Evolutionary conservation across 441 rosid species (phyloP), one percentile per base, ranked within the genome.

Genomic region (Euphorbia schlechtendalii): DNA sequence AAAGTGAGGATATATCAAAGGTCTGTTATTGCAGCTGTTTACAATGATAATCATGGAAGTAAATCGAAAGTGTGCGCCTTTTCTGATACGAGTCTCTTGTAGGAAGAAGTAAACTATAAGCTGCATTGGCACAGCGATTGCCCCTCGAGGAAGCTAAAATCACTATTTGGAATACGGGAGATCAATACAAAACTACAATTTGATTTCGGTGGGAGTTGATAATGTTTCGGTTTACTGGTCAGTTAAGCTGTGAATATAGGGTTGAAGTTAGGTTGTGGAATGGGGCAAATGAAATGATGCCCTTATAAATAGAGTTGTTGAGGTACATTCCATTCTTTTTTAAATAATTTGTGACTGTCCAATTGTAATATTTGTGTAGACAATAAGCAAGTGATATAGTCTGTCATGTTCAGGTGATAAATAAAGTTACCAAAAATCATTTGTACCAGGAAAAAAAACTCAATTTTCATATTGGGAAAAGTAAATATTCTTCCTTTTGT

Each of bases 221-320:
- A 18, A 22, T 62, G 56, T 49, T 24, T 61, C 55, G 13, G 8
- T 49, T 53, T 11, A 61, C 52, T 15, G 59, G 67, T 69, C 59
- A 62, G 49, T 66, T 70, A 67, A 69, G 67, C 71, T 45, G 69
- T 73, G 74, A 63, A 56, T 63, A 56, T 61, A 63, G 56, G 17
- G 60, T 67, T 69, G 68, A 70, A 66, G 67, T 56, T 65, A 62
- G 57, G 41, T 61, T 69, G 56, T 64, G 65, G 68, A 62, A 56
- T 51, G 81, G 77, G 77, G 80, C 68, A 75, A 51, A 57, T 59
- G 46, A 63, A 73, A 58, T 52, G 32, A 53, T 65, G 56, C 66
- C 71, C 72, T 40, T 54, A 64, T 55, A 67, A 52, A 60, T 51
- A 71, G 54, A 54, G 25, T 67, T 68, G 57, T 13, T 60, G 51